Evolutionary conservation across 192 early-diverging fungal genomes (phyloP).

Genomic region (Rhizoclosmatium globosum): DNA sequence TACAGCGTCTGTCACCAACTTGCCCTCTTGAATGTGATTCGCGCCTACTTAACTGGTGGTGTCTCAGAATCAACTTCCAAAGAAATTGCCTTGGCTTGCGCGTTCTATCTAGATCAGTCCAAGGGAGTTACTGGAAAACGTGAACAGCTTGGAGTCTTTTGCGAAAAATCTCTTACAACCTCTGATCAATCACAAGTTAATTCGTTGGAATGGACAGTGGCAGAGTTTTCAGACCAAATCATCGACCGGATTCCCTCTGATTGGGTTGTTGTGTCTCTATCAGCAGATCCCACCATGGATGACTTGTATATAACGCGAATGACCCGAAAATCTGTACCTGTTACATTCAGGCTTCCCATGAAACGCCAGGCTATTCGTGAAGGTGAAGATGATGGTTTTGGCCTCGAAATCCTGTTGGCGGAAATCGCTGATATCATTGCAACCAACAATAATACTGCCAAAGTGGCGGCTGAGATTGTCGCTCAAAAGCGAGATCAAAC

Average conservation of each 20-base stretch:
- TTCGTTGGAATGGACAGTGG: slow-evolving; percentile 46
- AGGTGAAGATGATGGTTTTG: slow-evolving; percentile 51
- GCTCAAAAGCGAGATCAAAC: slow-evolving; percentile 39
- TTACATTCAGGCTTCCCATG: slow-evolving; percentile 79
- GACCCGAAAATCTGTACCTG: slow-evolving; percentile 45
- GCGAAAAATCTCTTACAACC: slow-evolving; percentile 46
- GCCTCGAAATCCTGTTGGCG: slow-evolving; percentile 58
- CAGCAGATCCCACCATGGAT: slow-evolving; percentile 72
- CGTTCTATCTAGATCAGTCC: slow-evolving; percentile 68
- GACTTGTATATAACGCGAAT: slow-evolving; percentile 76
- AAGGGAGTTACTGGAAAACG: slow-evolving; percentile 67
- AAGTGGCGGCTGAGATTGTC: slow-evolving; percentile 43
- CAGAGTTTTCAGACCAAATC: slow-evolving; percentile 38
- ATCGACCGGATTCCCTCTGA: slow-evolving; percentile 60
- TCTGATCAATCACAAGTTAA: neutral
- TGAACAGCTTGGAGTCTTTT: slow-evolving; percentile 63
- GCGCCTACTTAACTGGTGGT: slow-evolving; percentile 44
- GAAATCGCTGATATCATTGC: slow-evolving; percentile 76
- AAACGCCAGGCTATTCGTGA: slow-evolving; percentile 58
- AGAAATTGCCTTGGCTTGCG: slow-evolving; percentile 41
- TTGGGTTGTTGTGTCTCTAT: slow-evolving; percentile 84
- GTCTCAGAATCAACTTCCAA: slow-evolving; percentile 13
- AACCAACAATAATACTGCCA: slow-evolving; percentile 75
- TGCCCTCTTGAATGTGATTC: slow-evolving; percentile 42
- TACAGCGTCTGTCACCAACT: slow-evolving; percentile 47